Base-by-base conservation (phyloP, 2,329 filamentous ascomycete species). In the Botryosphaeria dothidea region DNA sequence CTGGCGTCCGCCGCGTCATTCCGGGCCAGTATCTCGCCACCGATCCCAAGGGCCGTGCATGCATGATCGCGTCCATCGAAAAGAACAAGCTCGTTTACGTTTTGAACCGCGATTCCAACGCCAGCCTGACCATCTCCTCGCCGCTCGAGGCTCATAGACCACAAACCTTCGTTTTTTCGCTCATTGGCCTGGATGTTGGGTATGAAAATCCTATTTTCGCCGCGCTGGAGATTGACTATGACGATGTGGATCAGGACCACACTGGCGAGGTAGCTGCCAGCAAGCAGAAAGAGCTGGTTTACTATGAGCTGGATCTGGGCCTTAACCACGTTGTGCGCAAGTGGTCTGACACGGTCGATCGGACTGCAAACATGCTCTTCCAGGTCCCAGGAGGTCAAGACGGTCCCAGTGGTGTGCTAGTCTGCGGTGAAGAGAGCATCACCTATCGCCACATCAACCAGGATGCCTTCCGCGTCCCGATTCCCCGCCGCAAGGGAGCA, bases 21-120 rank as follows among this genome's bases (percentile, higher is more conserved):
- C 95, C 96, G 2, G 95, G 96, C 67, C 93, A 99, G 78, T 99
- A 97, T 74, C 86, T 99, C 29, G 95, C 94, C 6, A 92, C 92
- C 61, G 95, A 99, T 74, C 95, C 95, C 29, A 97, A 97, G 79
- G 95, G 95, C 64, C 88, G 95, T 81, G 96, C 96, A 64, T 97
- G 94, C 75, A 85, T 99, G 75, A 92, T 98, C 67, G 93, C 95
- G 9, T 94, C 93, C 4, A 86, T 94, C 64, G 96, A 99, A 81
- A 99, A 99, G 86, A 99, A 98, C 82, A 99, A 99, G 82, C 90
- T 99, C 65, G 95, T 99, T 70, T 99, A 99, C 80, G 94, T 99
- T 73, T 85, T 99, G 70, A 98, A 98, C 79, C 90, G 96, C 69
- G 96, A 97, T 80, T 87, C 93, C 3, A 92, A 98, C 79, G 93